Evolutionary conservation across 2,329 filamentous ascomycete species (phyloP).

Genomic region (Trichoderma koningiopsis): DNA sequence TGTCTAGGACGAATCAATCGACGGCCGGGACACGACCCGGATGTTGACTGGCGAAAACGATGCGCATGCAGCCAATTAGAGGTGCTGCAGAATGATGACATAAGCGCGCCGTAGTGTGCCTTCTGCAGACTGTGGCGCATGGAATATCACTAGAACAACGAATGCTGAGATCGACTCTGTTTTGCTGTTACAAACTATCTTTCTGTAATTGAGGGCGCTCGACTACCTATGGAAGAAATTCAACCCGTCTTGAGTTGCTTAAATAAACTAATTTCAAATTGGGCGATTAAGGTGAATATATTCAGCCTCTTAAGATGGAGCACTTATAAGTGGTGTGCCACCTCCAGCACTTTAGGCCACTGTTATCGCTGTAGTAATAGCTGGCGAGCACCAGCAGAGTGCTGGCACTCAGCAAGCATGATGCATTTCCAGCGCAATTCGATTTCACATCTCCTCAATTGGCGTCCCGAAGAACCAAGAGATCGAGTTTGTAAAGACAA

Average conservation of each 20-base stretch:
- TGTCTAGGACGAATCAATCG: neutral
- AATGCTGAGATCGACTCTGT: neutral
- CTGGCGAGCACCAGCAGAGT: neutral
- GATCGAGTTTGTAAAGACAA: neutral
- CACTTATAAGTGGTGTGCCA: neutral
- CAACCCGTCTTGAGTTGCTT: neutral
- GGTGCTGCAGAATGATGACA: slow-evolving; percentile 1
- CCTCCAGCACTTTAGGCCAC: neutral
- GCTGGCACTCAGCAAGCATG: neutral
- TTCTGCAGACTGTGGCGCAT: neutral
- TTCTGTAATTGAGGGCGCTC: neutral
- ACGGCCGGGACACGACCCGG: neutral
- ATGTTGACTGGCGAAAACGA: neutral
- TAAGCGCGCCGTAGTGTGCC: slow-evolving; percentile 7
- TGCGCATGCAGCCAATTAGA: slow-evolving; percentile 20
- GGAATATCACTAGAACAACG: neutral
- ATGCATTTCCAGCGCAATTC: neutral
- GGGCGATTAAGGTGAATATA: neutral
- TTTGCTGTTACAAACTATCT: neutral
- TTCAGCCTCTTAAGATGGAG: neutral
- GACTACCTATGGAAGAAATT: neutral
- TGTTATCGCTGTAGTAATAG: neutral
- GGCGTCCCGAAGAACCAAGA: neutral
- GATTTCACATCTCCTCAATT: neutral
- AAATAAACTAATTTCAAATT: neutral